phyloP scores from a whole-genome alignment of 2,329 filamentous ascomycete species.

The Cordyceps farinosa region DNA sequence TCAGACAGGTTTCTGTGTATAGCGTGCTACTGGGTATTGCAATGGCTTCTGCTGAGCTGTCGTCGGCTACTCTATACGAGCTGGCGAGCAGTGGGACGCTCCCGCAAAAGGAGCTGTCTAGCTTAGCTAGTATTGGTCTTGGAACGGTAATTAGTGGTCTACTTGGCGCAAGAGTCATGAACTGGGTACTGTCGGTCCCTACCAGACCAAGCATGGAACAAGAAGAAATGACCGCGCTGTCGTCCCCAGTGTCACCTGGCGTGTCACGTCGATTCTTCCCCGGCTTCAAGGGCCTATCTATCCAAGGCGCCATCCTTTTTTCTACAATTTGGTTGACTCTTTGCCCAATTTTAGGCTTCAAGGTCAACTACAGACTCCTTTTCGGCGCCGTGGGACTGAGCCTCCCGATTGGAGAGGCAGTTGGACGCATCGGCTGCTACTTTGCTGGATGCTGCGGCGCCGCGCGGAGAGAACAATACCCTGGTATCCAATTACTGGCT shows the following conservation, averaged over 20 bases:
- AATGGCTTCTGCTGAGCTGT: not conserved
- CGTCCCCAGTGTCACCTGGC: not conserved
- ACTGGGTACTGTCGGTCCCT: not conserved
- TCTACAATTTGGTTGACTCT: not conserved
- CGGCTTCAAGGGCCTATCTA: constrained; percentile 14
- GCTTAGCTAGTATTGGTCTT: not conserved
- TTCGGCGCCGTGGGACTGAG: constrained; percentile 3
- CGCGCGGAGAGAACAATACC: not conserved
- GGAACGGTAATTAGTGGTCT: constrained; percentile 10
- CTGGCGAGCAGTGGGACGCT: not conserved
- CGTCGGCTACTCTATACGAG: constrained; percentile 3
- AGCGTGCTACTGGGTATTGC: constrained; percentile 7
- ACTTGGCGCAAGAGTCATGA: constrained; percentile 5
- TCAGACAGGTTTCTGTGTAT: constrained; percentile 1
- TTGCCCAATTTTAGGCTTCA: not conserved
- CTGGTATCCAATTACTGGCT: constrained; percentile 4
- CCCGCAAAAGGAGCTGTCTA: not conserved
- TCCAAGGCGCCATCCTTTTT: constrained; percentile 16
- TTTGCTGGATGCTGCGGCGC: constrained; percentile 17
- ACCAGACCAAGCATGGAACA: not conserved
- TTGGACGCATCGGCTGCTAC: constrained; percentile 17
- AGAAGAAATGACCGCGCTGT: too few relatives aligned
- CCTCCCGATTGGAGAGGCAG: constrained; percentile 10
- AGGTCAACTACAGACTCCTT: not conserved
- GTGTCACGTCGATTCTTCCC: constrained; percentile 1